Evolutionary conservation across 805 yeast species (phyloP), one percentile per base, ranked within the genome.

Genomic region (Kuraishia floccosa): DNA sequence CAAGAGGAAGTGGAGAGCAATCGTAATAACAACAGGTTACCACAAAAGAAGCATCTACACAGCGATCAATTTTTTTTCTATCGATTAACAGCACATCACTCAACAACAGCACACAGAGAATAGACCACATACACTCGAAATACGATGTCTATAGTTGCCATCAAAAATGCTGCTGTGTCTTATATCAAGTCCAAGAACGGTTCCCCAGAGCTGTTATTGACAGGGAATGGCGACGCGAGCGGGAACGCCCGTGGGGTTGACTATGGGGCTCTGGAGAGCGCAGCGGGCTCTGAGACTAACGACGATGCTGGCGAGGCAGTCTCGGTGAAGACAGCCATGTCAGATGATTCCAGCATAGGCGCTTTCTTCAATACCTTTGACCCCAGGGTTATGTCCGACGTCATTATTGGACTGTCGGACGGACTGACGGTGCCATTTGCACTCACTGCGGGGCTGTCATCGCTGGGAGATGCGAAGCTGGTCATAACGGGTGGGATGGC

Each of bases 391-490:
- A 83, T 89, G 79, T 77, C 91, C 28, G 97, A 89, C 53, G 67
- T 83, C 34, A 85, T 89, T 42, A 89, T 89, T 48, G 98, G 98
- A 4, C 69, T 89, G 30, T 77, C 91, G 22, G 98, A 89, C 52
- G 98, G 98, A 4, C 68, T 89, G 41, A 89, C 97, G 0, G 98
- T 89, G 25, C 98, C 98, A n/a, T 89, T 89, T 65, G 98, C 98
- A 2, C 68, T 91, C 43, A 91, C 97, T 2, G 97, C 98, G 0
- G 98, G 97, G 30, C 67, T 89, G 34, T 80, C 94, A 1, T 78
- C 93, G 1, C 67, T 89, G 32, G 98, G 98, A 32, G 82, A 84
- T 52, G 63, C 95, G 12, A 80, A 72, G 52, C 68, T 89, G 39
- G 98, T 89, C 31, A 86, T 89, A 38, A 86, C 97, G 17, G 98